Percentiles rank a stretch among this genome's conserved stretches.
Conservation (phyloP, 495 filamentous ascomycete genomes). For the Talaromyces trachyspermus region DNA sequence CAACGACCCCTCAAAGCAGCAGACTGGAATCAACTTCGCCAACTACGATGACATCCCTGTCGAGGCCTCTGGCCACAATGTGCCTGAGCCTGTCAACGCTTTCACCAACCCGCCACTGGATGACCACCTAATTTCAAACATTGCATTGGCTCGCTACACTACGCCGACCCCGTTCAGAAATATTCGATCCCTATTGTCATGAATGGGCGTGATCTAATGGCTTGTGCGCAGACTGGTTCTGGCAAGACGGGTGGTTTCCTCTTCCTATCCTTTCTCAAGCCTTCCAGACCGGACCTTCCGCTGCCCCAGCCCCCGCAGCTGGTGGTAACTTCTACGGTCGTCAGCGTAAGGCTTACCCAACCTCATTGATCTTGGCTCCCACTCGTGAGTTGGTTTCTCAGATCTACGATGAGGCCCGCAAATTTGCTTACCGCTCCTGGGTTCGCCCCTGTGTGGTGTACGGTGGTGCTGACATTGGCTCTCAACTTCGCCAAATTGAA, state of each 20-base stretch:
- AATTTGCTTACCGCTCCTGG: conserved; percentile 98
- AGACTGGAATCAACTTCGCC: conserved; percentile 98
- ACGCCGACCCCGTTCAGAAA: conserved; percentile 95
- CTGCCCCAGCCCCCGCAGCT: conserved; percentile 49
- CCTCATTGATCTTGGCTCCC: conserved; percentile 88
- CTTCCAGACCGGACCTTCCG: conserved; percentile 76
- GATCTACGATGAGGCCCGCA: conserved; percentile 95
- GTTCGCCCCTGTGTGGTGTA: conserved; percentile 97
- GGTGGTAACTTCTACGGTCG: conserved; percentile 68
- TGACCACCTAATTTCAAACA: conserved; percentile 84
- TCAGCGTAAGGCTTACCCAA: conserved; percentile 90
- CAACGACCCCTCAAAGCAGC: conserved; percentile 90
- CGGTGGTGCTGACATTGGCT: conserved; percentile 95
- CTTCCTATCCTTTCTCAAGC: conserved; percentile 95
- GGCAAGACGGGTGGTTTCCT: conserved; percentile 99
- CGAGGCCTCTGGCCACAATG: conserved; percentile 88
- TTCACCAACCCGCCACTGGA: conserved; percentile 95
- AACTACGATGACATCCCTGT: conserved; percentile 99
- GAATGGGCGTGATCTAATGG: conserved; percentile 94
- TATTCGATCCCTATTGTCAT: conserved; percentile 98
- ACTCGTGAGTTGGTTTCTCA: conserved; percentile 98
- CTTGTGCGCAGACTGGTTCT: conserved; percentile 97
- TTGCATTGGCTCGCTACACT: conserved; percentile 86
- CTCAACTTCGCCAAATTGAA: conserved; percentile 94
- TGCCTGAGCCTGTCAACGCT: conserved; percentile 80